A percentile compares a stretch with the other conserved stretches of the same genome.
Conservation (phyloP, 306 rosid species). For the Malus sylvestris region DNA sequence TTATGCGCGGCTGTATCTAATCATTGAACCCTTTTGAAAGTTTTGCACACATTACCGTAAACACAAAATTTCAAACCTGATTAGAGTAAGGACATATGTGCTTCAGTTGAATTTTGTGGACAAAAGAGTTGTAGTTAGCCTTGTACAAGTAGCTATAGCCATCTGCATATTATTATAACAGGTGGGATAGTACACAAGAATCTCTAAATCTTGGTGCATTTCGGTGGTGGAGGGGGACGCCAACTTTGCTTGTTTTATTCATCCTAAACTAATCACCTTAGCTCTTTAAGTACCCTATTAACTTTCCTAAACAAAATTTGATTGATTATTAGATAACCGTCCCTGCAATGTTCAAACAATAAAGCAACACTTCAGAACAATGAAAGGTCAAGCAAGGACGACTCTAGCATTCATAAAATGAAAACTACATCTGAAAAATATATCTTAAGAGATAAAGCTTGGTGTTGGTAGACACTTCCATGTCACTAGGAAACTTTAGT, state of each 20-base stretch:
- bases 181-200: constrained; percentile 16
- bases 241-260: constrained; percentile 1
- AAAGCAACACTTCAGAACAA: constrained; percentile 10
- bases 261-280: not conserved
- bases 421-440: not conserved
- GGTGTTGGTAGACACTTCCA: not conserved
- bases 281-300: not conserved
- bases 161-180: not conserved
- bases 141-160: constrained; percentile 2
- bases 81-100: not conserved
- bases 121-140: not conserved
- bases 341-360: not conserved
- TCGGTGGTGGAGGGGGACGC: constrained; percentile 3
- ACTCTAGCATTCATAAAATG: not conserved
- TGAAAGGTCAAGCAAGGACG: constrained; percentile 8
- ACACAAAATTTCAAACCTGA: not conserved
- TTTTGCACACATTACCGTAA: not conserved
- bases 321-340: not conserved
- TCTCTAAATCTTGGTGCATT: constrained; percentile 1
- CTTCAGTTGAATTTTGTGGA: not conserved
- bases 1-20: not conserved
- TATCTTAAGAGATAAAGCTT: not conserved
- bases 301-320: not conserved
- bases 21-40: constrained; percentile 15
- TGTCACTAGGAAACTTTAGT: not conserved